Percentiles rank a stretch among this genome's conserved stretches.
Evolutionary conservation across 2,329 filamentous ascomycete genomes (phyloP).

Genomic region (Pseudogymnoascus sp.): DNA sequence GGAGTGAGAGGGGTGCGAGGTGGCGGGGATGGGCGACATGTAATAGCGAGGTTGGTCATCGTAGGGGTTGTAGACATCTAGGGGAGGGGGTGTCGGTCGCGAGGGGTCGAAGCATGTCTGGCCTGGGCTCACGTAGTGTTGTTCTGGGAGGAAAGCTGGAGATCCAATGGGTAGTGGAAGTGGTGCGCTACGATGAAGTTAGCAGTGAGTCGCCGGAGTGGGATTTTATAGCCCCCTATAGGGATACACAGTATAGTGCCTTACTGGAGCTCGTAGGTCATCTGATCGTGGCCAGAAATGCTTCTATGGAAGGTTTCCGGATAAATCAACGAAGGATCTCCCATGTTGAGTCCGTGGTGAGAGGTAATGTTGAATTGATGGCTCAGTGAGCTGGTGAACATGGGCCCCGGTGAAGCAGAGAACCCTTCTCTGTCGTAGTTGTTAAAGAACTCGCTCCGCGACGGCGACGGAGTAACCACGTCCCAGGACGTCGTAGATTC

Average conservation of each 20-base stretch:
- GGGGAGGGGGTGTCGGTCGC: not conserved
- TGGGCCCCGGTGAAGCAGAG: not conserved
- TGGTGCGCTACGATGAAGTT: not conserved
- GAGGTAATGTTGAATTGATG: not conserved
- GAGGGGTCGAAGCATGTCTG: not conserved
- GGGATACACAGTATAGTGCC: not conserved
- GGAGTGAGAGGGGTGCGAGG: conserved; percentile 17
- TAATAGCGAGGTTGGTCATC: conserved; percentile 4
- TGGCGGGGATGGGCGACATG: conserved; percentile 15
- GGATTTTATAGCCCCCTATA: too few relatives aligned
- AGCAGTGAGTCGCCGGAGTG: not conserved
- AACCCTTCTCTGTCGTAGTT: not conserved
- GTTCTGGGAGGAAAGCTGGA: conserved; percentile 2
- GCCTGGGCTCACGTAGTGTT: not conserved
- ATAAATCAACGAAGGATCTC: not conserved
- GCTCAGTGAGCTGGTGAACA: not conserved
- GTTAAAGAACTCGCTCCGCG: not conserved
- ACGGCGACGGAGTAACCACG: not conserved
- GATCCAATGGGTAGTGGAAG: not conserved
- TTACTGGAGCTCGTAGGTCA: not conserved
- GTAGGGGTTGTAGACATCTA: not conserved
- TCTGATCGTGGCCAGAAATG: not conserved
- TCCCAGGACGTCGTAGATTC: not conserved
- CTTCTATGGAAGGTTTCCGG: not conserved
- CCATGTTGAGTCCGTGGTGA: not conserved